Conservation (phyloP, 768 basidiomycete species). For the Pleurotus ostreatus region DNA sequence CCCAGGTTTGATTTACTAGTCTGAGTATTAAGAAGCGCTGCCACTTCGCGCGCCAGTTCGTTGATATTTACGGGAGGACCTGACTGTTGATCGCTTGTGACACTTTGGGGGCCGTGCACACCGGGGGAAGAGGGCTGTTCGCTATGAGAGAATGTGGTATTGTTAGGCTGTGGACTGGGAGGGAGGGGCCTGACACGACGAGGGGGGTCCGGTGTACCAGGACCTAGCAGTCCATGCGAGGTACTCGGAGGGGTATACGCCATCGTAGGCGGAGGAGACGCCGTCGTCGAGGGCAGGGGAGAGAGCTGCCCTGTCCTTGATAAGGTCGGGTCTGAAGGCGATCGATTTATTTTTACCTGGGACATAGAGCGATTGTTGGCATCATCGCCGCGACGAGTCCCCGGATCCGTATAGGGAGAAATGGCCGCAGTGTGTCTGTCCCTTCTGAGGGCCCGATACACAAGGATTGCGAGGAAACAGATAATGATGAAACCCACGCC, state of each 20-base stretch:
- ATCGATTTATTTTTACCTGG: slow-evolving; percentile 8
- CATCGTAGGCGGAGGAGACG: neutral
- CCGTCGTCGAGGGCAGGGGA: neutral
- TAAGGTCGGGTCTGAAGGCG: neutral
- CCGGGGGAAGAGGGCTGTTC: neutral
- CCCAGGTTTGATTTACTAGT: neutral
- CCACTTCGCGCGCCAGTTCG: slow-evolving; percentile 6
- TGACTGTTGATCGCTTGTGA: neutral
- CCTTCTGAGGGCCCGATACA: slow-evolving; percentile 1
- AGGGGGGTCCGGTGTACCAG: neutral
- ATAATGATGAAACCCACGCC: slow-evolving; percentile 5
- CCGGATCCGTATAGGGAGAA: neutral
- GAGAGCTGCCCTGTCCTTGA: neutral
- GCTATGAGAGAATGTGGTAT: neutral
- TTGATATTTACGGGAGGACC: slow-evolving; percentile 7
- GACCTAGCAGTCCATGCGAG: neutral
- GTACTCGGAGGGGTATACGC: neutral
- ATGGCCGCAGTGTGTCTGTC: neutral
- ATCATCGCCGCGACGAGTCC: neutral
- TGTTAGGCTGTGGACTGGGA: neutral
- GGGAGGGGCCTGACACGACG: slow-evolving; percentile 2
- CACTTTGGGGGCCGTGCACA: neutral
- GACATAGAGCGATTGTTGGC: slow-evolving; percentile 6
- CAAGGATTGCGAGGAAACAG: slow-evolving; percentile 6
- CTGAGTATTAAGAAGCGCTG: neutral